Evolutionary conservation across 176 grass and related monocot species (phyloP).

Genomic region (barley (Hordeum vulgare)): DNA sequence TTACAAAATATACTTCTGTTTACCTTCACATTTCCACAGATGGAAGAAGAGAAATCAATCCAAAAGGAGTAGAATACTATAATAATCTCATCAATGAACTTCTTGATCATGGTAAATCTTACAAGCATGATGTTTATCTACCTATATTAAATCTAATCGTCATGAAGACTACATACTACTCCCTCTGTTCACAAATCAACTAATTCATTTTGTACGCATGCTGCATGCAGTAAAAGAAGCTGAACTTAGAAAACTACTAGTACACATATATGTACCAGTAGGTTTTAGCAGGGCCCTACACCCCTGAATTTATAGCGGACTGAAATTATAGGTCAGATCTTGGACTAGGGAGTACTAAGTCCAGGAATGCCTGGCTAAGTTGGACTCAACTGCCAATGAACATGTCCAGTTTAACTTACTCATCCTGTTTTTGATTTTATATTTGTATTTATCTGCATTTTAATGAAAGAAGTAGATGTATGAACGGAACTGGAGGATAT

Average conservation of each 20-base stretch:
- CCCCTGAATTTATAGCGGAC: background rate
- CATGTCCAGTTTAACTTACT: background rate
- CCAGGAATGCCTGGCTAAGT: background rate
- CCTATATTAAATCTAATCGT: background rate
- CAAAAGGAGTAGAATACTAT: conserved; percentile 45
- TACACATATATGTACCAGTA: background rate
- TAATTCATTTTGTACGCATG: background rate
- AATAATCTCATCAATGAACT: conserved; percentile 49
- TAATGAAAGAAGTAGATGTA: background rate
- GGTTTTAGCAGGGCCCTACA: background rate
- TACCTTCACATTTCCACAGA: conserved; percentile 4
- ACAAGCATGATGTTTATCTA: background rate
- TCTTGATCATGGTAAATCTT: conserved; percentile 28
- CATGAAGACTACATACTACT: background rate
- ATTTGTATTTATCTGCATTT: background rate
- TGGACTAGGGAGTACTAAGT: background rate
- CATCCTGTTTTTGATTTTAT: background rate
- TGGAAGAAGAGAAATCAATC: conserved; percentile 48
- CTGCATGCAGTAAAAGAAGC: background rate
- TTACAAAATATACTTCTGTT: background rate
- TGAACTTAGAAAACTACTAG: background rate
- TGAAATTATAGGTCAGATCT: background rate
- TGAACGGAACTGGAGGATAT: background rate
- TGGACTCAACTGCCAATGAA: background rate
- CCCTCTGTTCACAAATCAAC: background rate